These are phyloP conservation scores for Neofusicoccum kwambonambiense DNA, from an alignment of 2,329 filamentous ascomycete genomes.

Conservation along the genomic window DNA sequence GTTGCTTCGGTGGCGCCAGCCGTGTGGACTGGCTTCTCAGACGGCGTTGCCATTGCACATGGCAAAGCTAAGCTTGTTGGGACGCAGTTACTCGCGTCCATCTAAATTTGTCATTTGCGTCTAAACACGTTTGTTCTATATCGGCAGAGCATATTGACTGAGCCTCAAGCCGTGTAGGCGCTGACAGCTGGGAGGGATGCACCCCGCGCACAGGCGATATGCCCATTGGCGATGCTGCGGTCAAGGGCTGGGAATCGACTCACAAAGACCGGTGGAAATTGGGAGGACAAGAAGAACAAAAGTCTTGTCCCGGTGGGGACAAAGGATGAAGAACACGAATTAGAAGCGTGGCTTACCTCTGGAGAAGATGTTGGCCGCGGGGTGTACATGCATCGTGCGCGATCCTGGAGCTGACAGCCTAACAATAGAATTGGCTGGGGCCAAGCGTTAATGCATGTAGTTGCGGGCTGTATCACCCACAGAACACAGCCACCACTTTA, in stretches of 20 bases:
- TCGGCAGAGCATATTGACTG: not conserved
- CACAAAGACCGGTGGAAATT: slow-evolving; percentile 10
- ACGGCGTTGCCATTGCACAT: not conserved
- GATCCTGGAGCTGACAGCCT: slow-evolving; percentile 4
- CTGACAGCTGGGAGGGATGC: not conserved
- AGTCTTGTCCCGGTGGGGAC: not conserved
- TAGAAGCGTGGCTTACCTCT: not conserved
- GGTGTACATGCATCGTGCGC: not conserved
- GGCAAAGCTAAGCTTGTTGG: not conserved
- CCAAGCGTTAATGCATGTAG: not conserved
- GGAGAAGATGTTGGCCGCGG: not conserved
- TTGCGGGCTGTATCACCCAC: not conserved
- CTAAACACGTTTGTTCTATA: not conserved
- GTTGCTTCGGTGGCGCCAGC: not conserved
- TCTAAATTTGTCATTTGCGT: not conserved
- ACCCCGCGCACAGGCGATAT: not conserved
- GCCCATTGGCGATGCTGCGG: not conserved
- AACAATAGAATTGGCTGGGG: not conserved
- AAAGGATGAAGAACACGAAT: not conserved
- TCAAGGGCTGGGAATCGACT: not conserved
- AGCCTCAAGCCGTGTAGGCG: not conserved
- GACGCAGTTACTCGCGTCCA: not conserved
- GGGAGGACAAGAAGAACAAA: not conserved
- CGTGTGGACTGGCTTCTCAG: not conserved
- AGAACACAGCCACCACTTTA: not conserved